Evolutionary conservation across 495 filamentous ascomycete genomes (phyloP).

Genomic region (Xeromyces bisporus): DNA sequence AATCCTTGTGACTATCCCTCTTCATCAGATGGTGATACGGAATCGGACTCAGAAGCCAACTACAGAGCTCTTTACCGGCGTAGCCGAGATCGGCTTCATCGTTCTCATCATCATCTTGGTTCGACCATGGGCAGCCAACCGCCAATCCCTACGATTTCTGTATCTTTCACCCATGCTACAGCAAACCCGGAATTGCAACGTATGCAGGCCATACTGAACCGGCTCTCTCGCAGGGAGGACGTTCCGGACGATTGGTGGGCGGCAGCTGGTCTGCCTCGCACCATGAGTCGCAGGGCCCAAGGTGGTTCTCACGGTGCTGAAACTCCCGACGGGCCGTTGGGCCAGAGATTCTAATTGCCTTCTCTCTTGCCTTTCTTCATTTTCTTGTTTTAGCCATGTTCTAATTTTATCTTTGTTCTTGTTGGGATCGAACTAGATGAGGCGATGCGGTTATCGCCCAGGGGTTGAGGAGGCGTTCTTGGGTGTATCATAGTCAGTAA

Average conservation of each 20-base stretch:
- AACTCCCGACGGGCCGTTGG: slow-evolving; percentile 4
- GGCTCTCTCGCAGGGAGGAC: slow-evolving; percentile 47
- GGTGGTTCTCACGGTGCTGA: slow-evolving; percentile 6
- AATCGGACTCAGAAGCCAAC: slow-evolving; percentile 13
- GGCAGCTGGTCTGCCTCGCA: slow-evolving; percentile 48
- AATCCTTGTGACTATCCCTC: slow-evolving; percentile 27
- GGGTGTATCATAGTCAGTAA: too few relatives aligned
- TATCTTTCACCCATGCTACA: slow-evolving; percentile 17
- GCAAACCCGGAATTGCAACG: slow-evolving; percentile 33
- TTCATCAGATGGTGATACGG: slow-evolving; percentile 20
- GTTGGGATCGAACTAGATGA: background rate
- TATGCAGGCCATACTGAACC: slow-evolving; percentile 51
- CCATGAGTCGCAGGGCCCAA: slow-evolving; percentile 17
- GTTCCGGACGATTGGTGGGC: slow-evolving; percentile 68
- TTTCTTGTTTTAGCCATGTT: slow-evolving; percentile 5
- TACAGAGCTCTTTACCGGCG: slow-evolving; percentile 9
- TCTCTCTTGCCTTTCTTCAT: slow-evolving; percentile 1
- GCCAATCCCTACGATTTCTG: slow-evolving; percentile 22
- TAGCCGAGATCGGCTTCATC: slow-evolving; percentile 8
- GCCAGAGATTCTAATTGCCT: slow-evolving; percentile 1
- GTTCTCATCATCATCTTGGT: slow-evolving; percentile 12
- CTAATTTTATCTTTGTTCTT: slow-evolving; percentile 4
- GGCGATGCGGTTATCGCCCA: too few relatives aligned
- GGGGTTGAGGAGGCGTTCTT: too few relatives aligned
- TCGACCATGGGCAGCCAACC: slow-evolving; percentile 24